Conservation (phyloP, 179 eudicot species). For the Silene coronaria region DNA sequence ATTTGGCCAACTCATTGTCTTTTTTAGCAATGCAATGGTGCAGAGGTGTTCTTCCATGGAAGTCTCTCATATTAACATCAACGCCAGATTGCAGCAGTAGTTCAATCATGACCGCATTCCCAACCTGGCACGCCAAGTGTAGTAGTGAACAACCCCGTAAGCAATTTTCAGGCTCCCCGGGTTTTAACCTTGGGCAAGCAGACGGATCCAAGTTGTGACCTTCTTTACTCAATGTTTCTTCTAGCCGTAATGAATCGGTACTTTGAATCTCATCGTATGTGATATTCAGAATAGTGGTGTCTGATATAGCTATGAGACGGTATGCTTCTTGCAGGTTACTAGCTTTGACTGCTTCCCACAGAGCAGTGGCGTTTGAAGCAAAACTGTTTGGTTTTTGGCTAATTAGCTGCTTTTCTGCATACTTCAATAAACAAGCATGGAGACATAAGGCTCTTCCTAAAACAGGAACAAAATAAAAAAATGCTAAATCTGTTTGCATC, state of each 20-base stretch:
- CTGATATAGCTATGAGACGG: conserved; percentile 55
- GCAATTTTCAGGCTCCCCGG: conserved; percentile 48
- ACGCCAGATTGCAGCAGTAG: conserved; percentile 84
- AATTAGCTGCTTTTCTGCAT: conserved; percentile 59
- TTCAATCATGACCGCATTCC: conserved; percentile 71
- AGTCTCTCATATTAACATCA: conserved; percentile 67
- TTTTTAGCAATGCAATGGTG: conserved; percentile 77
- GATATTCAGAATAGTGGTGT: conserved; percentile 46
- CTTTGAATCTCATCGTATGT: conserved; percentile 48
- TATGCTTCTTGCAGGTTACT: conserved; percentile 69
- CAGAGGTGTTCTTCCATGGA: conserved; percentile 88
- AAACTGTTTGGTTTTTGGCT: conserved; percentile 33
- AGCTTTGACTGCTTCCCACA: conserved; percentile 83
- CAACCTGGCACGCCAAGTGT: conserved; percentile 76
- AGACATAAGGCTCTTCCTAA: background rate
- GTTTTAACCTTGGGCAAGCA: conserved; percentile 45
- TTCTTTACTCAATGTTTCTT: conserved; percentile 28
- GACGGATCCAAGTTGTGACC: conserved; percentile 44
- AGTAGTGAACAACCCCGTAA: conserved; percentile 77
- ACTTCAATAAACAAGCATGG: conserved; percentile 35
- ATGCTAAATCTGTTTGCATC: background rate
- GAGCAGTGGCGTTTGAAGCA: conserved; percentile 40
- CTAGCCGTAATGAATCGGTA: conserved; percentile 26
- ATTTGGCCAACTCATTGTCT: conserved; percentile 71
- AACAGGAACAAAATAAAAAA: background rate